Evolutionary conservation across 2,329 filamentous ascomycete species (phyloP).

Genomic region (Colletotrichum chlorophyti): DNA sequence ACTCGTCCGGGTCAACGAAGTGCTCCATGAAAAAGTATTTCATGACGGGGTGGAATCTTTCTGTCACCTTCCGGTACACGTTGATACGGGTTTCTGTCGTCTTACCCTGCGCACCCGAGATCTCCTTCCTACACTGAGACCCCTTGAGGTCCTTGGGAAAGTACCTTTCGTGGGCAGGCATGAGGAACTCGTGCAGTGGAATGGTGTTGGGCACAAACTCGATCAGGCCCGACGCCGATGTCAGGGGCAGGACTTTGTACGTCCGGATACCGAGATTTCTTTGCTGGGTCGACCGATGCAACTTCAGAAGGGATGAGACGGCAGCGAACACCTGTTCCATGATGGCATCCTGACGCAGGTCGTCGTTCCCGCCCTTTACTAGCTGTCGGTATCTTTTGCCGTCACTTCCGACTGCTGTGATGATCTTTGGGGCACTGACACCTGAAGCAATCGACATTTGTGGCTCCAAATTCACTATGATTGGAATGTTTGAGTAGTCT

Average conservation of each 20-base stretch:
- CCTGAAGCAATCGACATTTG: constrained; percentile 87
- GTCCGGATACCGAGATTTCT: constrained; percentile 90
- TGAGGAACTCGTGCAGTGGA: constrained; percentile 88
- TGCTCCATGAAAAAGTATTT: constrained; percentile 97
- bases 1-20: constrained; percentile 93
- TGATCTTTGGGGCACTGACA: constrained; percentile 91
- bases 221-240: constrained; percentile 85
- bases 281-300: constrained; percentile 86
- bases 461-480: constrained; percentile 74
- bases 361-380: constrained; percentile 94
- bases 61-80: constrained; percentile 78
- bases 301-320: constrained; percentile 87
- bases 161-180: constrained; percentile 88
- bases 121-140: constrained; percentile 78
- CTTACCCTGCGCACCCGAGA: constrained; percentile 74
- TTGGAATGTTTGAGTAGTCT: constrained; percentile 79
- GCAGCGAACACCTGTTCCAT: constrained; percentile 99
- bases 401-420: constrained; percentile 80
- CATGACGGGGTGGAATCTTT: constrained; percentile 91
- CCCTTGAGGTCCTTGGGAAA: constrained; percentile 84
- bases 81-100: constrained; percentile 74
- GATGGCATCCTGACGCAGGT: constrained; percentile 94
- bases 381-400: constrained; percentile 86
- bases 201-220: constrained; percentile 96
- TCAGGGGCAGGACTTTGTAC: constrained; percentile 95